Evolutionary conservation across 1,284 basidiomycete genomes (phyloP).

Genomic region (Naganishia sp.): DNA sequence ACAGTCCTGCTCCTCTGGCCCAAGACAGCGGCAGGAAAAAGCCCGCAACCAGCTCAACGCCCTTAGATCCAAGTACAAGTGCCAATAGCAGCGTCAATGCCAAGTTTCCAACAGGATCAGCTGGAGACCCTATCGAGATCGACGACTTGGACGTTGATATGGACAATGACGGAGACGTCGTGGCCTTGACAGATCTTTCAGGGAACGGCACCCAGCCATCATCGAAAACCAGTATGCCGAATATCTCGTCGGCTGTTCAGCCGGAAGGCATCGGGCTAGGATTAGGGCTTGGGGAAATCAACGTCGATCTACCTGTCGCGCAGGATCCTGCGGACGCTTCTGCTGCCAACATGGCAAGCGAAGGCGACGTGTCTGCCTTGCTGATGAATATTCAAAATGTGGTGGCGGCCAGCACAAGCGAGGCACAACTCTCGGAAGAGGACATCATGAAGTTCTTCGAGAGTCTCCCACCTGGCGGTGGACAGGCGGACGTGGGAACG

Average conservation of each 20-base stretch:
- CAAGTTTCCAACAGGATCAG: conserved; percentile 23
- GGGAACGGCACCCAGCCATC: background rate
- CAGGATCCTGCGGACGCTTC: background rate
- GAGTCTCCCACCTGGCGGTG: conserved; percentile 8
- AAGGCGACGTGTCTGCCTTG: conserved; percentile 7
- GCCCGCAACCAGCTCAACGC: background rate
- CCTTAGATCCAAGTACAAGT: conserved; percentile 1
- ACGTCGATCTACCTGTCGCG: conserved; percentile 4
- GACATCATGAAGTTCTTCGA: conserved; percentile 27
- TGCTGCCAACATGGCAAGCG: background rate
- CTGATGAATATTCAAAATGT: background rate
- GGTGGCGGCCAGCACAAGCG: background rate
- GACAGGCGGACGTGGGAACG: background rate
- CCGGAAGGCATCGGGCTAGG: conserved; percentile 22
- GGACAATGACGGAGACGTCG: conserved; percentile 11
- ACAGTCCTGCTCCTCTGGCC: conserved; percentile 1
- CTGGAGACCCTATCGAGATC: conserved; percentile 24
- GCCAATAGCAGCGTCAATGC: conserved; percentile 1
- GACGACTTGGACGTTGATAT: conserved; percentile 21
- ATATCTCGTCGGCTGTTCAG: background rate
- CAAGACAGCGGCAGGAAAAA: conserved; percentile 8
- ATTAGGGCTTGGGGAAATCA: conserved; percentile 12
- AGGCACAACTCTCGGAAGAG: conserved; percentile 19
- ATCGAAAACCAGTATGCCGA: background rate
- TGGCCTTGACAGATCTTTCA: background rate